Percentiles rank a stretch among this genome's conserved stretches.
phyloP scores from a whole-genome alignment of 176 grass and related monocot genomes.

The Musa beccarii region DNA sequence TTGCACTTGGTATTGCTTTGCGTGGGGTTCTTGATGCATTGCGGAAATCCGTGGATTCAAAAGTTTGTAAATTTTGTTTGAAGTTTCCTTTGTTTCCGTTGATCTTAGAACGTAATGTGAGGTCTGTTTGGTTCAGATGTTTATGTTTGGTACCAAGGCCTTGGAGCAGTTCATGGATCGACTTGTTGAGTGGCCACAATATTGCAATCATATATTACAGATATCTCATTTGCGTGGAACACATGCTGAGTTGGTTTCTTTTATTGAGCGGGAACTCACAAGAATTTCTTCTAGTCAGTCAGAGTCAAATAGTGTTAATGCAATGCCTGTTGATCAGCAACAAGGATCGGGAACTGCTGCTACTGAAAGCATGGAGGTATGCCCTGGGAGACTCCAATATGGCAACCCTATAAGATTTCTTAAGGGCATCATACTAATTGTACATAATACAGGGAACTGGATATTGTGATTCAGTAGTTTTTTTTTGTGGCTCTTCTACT shows the following conservation, averaged over 20 bases:
- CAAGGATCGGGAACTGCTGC: constrained; percentile 50
- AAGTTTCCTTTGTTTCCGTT: neutral
- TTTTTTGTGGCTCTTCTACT: neutral
- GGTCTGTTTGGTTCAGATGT: constrained; percentile 63
- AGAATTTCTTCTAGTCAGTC: constrained; percentile 91
- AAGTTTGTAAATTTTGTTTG: constrained; percentile 38
- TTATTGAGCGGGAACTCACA: constrained; percentile 68
- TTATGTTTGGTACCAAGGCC: constrained; percentile 83
- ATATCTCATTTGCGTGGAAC: constrained; percentile 93
- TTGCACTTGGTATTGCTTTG: constrained; percentile 69
- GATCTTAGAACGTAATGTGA: neutral
- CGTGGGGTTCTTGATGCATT: constrained; percentile 85
- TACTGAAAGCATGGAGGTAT: constrained; percentile 71
- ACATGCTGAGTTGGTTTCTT: constrained; percentile 69
- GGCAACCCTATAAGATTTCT: neutral
- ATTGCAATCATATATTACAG: constrained; percentile 97
- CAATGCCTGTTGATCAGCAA: constrained; percentile 52
- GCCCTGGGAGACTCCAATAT: neutral
- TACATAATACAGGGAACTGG: constrained; percentile 15
- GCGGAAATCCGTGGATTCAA: constrained; percentile 94
- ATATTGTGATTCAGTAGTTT: neutral
- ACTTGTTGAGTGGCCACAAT: constrained; percentile 81
- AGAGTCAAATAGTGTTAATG: constrained; percentile 42
- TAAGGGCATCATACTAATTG: constrained; percentile 12
- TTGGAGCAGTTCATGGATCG: constrained; percentile 93